Base-by-base conservation (phyloP, 768 basidiomycete species). In the Suillus brevipes region DNA sequence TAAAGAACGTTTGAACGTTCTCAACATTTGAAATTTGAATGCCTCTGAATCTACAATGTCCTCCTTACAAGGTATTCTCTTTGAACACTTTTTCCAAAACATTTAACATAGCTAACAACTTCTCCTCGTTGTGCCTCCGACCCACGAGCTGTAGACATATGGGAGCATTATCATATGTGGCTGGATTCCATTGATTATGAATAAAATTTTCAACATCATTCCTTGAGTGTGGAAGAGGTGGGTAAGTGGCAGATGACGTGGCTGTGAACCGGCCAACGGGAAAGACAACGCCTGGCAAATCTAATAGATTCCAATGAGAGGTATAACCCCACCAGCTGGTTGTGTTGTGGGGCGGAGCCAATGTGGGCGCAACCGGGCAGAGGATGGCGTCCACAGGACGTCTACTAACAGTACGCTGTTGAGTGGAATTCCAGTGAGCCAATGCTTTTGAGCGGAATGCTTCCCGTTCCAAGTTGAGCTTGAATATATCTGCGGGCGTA, bases 281-380 rank as follows among this genome's bases (percentile, higher is more conserved):
- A 72, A 85, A 83, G 4, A 79, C 81, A 23, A 78, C 80, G 23
- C 78, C 79, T 12, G 84, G 78, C 61, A 81, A 82, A 71, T 86
- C 84, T 66, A 80, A 67, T 61, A 86, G 67, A 69, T 86, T 86
- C 83, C 84, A 85, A 67, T 85, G 81, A 2, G 81, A 81, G 7
- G 80, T 81, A 69, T 84, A 85, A 8, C 78, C 77, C 82, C 83
- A 82, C 79, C 81, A 84, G n/a, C 78, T 74, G 14, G 79, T 81
- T 5, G 78, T 79, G 65, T 81, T 80, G 61, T 84, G 84, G 9
- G 81, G 83, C 7, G 82, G 78, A 36, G 84, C 83, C 5, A 84
- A 70, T 28, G 80, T 82, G 2, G 84, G 78, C 38, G 81, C 78
- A 49, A 78, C 77, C 18, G 85, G 84, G 65, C 78, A 77, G 13